Evolutionary conservation across 2,329 filamentous ascomycete genomes (phyloP).

Genomic region (Penicillium digitatum): DNA sequence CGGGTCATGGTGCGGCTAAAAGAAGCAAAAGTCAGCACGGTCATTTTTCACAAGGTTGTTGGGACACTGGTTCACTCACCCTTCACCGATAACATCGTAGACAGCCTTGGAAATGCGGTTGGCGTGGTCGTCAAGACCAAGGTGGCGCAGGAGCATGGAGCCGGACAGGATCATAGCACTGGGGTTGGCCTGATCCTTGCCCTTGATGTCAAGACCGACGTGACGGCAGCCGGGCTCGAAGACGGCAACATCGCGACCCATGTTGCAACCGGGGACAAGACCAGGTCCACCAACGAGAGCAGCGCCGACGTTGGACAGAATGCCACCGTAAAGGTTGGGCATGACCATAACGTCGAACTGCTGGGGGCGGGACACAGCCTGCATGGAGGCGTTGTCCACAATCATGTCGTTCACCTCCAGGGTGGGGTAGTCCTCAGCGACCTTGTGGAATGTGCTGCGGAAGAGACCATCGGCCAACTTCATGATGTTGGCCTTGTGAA

Average conservation of each 20-base stretch:
- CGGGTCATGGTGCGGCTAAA: constrained; percentile 77
- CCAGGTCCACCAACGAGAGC: constrained; percentile 95
- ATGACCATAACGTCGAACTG: constrained; percentile 99
- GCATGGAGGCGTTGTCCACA: constrained; percentile 99
- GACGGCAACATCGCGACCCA: constrained; percentile 96
- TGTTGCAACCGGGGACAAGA: constrained; percentile 98
- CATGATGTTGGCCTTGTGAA: constrained; percentile 99
- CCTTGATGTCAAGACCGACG: constrained; percentile 98
- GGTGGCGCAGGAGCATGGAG: constrained; percentile 94
- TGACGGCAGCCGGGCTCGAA: constrained; percentile 99
- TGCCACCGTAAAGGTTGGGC: constrained; percentile 98
- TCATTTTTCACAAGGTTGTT: neutral
- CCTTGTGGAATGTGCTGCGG: constrained; percentile 92
- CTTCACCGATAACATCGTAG: constrained; percentile 79
- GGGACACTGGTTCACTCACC: constrained; percentile 56
- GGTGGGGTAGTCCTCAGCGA: constrained; percentile 91
- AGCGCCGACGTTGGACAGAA: constrained; percentile 97
- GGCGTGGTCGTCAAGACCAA: constrained; percentile 95
- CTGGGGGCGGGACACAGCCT: constrained; percentile 91
- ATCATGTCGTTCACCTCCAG: constrained; percentile 99
- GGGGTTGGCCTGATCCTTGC: constrained; percentile 98
- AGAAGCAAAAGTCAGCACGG: constrained; percentile 10
- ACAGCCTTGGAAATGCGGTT: constrained; percentile 89
- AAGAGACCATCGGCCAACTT: constrained; percentile 98
- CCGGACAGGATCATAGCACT: constrained; percentile 92